Conservation (phyloP, 176 grass and related monocot genomes). For the Melocanna baccifera region DNA sequence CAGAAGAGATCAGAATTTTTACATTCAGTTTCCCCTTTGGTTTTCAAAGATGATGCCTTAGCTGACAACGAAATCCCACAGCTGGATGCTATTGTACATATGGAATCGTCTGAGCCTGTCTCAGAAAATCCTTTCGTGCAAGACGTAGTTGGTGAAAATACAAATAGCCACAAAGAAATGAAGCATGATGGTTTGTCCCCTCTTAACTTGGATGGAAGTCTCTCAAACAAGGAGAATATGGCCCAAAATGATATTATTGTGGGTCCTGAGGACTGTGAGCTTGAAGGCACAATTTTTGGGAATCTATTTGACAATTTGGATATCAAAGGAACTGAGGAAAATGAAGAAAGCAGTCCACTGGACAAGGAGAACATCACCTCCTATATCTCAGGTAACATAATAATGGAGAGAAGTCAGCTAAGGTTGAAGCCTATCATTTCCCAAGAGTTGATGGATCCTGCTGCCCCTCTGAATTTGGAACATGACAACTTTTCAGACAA, state of each 20-base stretch:
- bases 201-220: slow-evolving; percentile 27
- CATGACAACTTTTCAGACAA: slow-evolving; percentile 28
- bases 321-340: slow-evolving; percentile 35
- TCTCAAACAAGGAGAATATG: slow-evolving; percentile 40
- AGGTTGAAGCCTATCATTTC: slow-evolving; percentile 37
- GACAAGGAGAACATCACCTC: slow-evolving; percentile 61
- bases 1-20: slow-evolving; percentile 5
- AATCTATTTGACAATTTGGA: slow-evolving; percentile 49
- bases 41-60: slow-evolving; percentile 12
- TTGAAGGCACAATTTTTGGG: slow-evolving; percentile 21
- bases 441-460: slow-evolving; percentile 45
- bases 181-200: not conserved
- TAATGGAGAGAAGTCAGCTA: slow-evolving; percentile 36
- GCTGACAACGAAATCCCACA: not conserved
- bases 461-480: slow-evolving; percentile 48
- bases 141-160: slow-evolving; percentile 17
- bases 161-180: not conserved
- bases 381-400: slow-evolving; percentile 32
- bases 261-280: not conserved
- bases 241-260: not conserved
- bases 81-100: not conserved
- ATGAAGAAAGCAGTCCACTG: slow-evolving; percentile 38
- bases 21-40: not conserved
- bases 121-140: slow-evolving; percentile 28
- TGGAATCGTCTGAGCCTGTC: not conserved